Base-by-base conservation (phyloP, 139 green algal species). In the Zygnema circumcarinatum region DNA sequence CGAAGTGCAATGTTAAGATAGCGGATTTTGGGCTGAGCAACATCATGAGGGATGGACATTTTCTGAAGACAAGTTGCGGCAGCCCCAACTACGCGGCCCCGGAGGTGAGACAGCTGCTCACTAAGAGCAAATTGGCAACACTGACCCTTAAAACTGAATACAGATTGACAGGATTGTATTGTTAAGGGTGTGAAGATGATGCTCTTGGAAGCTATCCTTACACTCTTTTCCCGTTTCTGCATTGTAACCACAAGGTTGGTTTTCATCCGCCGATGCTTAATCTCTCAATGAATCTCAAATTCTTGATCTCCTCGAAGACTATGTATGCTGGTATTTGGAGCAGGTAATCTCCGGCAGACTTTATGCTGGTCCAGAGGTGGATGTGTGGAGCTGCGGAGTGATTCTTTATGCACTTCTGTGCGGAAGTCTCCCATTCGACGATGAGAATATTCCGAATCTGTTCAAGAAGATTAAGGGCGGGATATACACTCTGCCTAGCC, bases 401-500 rank as follows among this genome's bases (percentile, higher is more conserved):
- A 99, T 99, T 88, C 93, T 99, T 79, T 99, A 99, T 81, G 97
- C 97, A 16, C 94, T 99, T 74, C 94, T 99, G 83, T 99, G 97
- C 90, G 97, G 97, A 38, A 96, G 89, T 73, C 93, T 99, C 83
- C 97, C 97, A 33, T 99, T 99, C 93, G 97, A 99, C 89, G 97
- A 99, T 87, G 97, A 99, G 84, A 98, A 98, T 93, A 99, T 99
- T 87, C 97, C 97, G 68, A 99, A 99, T 91, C 95, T 99, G 67
- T 99, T 99, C 93, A 99, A 98, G 86, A 99, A 99, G 92, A 99
- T 99, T 93, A 99, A 99, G 87, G 92, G 94, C 85, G 95, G 95
- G 62, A 98, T 98, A 73, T 99, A 99, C 93, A 97, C 96, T 40
- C 94, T 99, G 84, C 97, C 97, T 33, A 95, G 84, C 47, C 95